A percentile compares a stretch with the other conserved stretches of the same genome.
These are phyloP conservation scores for Populus hybrid DNA, from an alignment of 441 rosid genomes.

Conservation along the genomic window DNA sequence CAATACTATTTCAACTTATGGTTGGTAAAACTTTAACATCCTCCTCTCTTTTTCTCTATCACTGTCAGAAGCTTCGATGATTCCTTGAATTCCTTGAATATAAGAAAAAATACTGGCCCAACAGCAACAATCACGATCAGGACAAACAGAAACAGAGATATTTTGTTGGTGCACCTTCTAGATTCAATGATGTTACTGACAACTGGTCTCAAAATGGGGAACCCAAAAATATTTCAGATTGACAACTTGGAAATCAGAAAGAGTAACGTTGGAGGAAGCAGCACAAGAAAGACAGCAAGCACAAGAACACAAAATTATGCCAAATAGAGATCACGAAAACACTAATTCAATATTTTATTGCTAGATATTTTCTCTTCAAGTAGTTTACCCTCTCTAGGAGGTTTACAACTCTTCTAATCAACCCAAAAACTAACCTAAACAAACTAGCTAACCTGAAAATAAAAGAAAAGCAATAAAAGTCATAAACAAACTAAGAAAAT, in stretches of 20 bases:
- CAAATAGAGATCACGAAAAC: too few relatives aligned
- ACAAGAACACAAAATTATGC: too few relatives aligned
- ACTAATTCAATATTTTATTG: background rate
- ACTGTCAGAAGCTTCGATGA: constrained; percentile 45
- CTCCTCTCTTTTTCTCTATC: constrained; percentile 50
- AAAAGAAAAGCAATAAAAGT: too few relatives aligned
- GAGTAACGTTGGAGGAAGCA: too few relatives aligned
- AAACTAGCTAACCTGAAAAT: too few relatives aligned
- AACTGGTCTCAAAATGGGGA: constrained; percentile 28
- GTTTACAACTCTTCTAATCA: too few relatives aligned
- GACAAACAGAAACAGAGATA: constrained; percentile 57
- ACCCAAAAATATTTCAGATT: constrained; percentile 2
- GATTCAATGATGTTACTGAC: constrained; percentile 62
- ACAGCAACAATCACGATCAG: constrained; percentile 54
- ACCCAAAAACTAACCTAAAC: too few relatives aligned
- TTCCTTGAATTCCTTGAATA: constrained; percentile 74
- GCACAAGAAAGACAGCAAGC: too few relatives aligned
- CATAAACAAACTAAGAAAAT: too few relatives aligned
- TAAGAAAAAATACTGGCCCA: constrained; percentile 64
- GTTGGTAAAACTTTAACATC: constrained; percentile 50
- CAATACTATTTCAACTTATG: constrained; percentile 91
- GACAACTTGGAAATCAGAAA: constrained; percentile 1
- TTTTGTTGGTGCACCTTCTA: constrained; percentile 70
- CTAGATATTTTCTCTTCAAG: too few relatives aligned
- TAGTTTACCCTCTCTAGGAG: too few relatives aligned